Evolutionary conservation across 75 land plant species (phyloP), one percentile per base, ranked within the genome.

Genomic region (Picea sitchensis): DNA sequence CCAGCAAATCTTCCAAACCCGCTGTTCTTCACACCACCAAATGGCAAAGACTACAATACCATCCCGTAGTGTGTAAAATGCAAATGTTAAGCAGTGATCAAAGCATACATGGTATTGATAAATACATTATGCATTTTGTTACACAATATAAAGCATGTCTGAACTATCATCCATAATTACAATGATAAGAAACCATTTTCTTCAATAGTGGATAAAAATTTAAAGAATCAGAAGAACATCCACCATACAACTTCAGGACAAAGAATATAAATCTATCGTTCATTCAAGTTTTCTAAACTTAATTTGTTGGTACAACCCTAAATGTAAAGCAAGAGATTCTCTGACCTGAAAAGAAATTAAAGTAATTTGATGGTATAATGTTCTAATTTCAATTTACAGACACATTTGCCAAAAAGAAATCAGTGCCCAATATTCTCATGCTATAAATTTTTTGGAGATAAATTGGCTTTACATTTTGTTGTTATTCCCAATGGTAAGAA

Each of bases 1-100:
- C 96, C 98, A 75, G 94, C 98, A 82, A 95, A 91, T 82, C 93
- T 85, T 76, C 96, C 98, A 79, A 95, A 95, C 18, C 98, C 98
- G 79, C 98, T 95, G 57, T 93, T 79, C 78, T 91, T 93, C 17
- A 95, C 94, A n/a, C 98, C 98, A 23, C 98, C 98, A 86, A 95
- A 95, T 30, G 98, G 98, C 44, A 95, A 82, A 51, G 98, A 90
- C 98, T 95, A 80, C 32, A 88, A 71, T 20, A 54, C 23, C 23
- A 77, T 77, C 30, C 44, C 11, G 74, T 41, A 71, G 44, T 71
- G 34, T 36, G 54, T 41, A n/a, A 71, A 11, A 7, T 0, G 71
- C 20, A 71, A 38, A 71, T 11, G 14, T 71, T 20, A 64, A 23
- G 30, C n/a, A 41, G 36, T 32, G 74, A 71, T 71, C 44, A 44